These are phyloP conservation scores for Saitozyma podzolica DNA, from an alignment of 768 basidiomycete genomes.

Conservation along the genomic window DNA sequence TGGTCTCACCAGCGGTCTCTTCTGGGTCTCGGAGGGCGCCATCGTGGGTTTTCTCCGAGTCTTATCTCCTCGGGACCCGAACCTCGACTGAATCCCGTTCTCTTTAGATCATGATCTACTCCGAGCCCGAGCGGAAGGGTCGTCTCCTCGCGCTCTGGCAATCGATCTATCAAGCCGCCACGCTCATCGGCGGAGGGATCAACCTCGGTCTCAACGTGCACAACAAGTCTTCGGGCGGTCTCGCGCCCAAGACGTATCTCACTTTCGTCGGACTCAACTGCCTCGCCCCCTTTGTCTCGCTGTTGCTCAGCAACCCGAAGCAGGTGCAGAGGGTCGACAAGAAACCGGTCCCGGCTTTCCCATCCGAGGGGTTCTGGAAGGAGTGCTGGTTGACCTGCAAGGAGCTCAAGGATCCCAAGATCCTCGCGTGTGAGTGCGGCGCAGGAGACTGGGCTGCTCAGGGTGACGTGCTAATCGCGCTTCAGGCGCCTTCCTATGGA, in stretches of 20 bases:
- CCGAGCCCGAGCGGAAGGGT: conserved; percentile 16
- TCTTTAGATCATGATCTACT: conserved; percentile 7
- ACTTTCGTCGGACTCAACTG: conserved; percentile 17
- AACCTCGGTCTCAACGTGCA: conserved; percentile 21
- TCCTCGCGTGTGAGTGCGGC: conserved; percentile 7
- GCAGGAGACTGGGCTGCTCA: too few species aligned
- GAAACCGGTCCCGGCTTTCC: conserved; percentile 13
- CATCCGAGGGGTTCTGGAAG: conserved; percentile 16
- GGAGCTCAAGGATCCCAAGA: conserved; percentile 12
- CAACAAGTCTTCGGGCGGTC: conserved; percentile 12
- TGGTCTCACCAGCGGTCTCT: conserved; percentile 17
- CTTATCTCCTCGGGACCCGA: background rate
- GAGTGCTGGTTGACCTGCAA: conserved; percentile 16
- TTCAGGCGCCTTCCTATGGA: too few species aligned
- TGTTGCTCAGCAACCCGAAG: conserved; percentile 16
- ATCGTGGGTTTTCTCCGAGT: conserved; percentile 3
- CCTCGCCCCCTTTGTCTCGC: conserved; percentile 13
- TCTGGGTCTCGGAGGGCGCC: conserved; percentile 20
- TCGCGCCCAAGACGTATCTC: conserved; percentile 19
- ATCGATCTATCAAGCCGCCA: conserved; percentile 10
- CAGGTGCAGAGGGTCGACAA: conserved; percentile 22
- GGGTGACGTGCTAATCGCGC: too few species aligned
- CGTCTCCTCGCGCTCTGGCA: conserved; percentile 16
- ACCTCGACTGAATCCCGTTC: too few species aligned
- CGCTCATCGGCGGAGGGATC: conserved; percentile 16